A percentile compares a stretch with the other conserved stretches of the same genome.
Evolutionary conservation across 371 early-diverging fungal genomes (phyloP).

Genomic region (Gilbertella persicaria): DNA sequence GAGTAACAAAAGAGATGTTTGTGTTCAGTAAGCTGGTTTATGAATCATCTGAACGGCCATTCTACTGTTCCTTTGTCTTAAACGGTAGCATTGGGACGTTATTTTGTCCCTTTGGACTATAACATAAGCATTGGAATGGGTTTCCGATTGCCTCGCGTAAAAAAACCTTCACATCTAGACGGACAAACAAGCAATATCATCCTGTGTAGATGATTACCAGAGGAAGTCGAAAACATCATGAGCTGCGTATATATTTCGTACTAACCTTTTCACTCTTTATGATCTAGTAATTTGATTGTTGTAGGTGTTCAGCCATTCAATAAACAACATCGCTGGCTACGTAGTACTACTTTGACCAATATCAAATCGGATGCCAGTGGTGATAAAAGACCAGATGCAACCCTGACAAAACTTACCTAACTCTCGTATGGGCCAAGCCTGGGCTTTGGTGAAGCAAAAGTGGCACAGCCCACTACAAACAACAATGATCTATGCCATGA

Average conservation of each 20-base stretch:
- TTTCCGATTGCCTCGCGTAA: constrained; percentile 13
- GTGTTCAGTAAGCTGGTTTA: constrained; percentile 10
- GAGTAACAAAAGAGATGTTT: constrained; percentile 1
- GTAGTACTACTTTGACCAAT: no score
- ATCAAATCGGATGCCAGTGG: constrained; percentile 24
- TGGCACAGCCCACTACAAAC: constrained; percentile 25
- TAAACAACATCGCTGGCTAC: no score
- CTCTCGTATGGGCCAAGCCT: constrained; percentile 27
- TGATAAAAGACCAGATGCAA: constrained; percentile 27
- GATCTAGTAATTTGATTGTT: constrained; percentile 13
- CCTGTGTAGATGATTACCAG: constrained; percentile 11
- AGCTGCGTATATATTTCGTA: constrained; percentile 16
- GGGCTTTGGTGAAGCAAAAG: constrained; percentile 29
- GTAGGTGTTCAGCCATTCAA: no score
- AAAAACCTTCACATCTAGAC: constrained; percentile 14
- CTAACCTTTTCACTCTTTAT: constrained; percentile 15
- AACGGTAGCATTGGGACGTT: constrained; percentile 12
- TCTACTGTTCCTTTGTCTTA: constrained; percentile 16
- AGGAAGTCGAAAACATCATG: constrained; percentile 11
- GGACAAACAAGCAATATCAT: constrained; percentile 17
- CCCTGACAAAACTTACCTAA: constrained; percentile 21
- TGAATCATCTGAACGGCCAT: constrained; percentile 15
- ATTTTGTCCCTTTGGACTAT: constrained; percentile 12
- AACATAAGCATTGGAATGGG: constrained; percentile 15
- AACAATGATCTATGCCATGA: constrained; percentile 26